These are phyloP conservation scores for Xerocomus brunneocitrinus DNA, from an alignment of 768 basidiomycete genomes.

Conservation along the genomic window DNA sequence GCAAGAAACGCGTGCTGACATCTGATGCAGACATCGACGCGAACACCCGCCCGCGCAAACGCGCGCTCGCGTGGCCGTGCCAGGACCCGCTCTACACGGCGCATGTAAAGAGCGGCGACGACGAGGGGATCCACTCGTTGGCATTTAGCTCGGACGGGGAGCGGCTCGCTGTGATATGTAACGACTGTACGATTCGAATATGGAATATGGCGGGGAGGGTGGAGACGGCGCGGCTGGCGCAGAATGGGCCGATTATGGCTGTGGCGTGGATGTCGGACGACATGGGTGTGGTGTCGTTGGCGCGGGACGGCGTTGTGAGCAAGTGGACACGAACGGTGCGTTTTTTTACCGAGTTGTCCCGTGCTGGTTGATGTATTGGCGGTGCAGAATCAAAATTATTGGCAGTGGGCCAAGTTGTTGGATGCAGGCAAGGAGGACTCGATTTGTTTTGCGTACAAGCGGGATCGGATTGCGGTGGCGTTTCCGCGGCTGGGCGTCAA, in stretches of 20 bases:
- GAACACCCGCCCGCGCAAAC: slow-evolving; percentile 33
- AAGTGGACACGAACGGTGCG: slow-evolving; percentile 57
- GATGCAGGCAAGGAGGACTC: slow-evolving; percentile 45
- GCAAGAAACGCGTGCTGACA: slow-evolving; percentile 38
- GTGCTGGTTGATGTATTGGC: background rate
- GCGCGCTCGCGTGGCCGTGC: slow-evolving; percentile 45
- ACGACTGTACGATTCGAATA: slow-evolving; percentile 59
- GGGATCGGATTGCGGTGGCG: slow-evolving; percentile 59
- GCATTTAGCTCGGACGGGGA: slow-evolving; percentile 51
- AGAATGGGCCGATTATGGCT: slow-evolving; percentile 45
- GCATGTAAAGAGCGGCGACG: slow-evolving; percentile 43
- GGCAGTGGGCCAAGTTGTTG: slow-evolving; percentile 54
- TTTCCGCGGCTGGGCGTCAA: slow-evolving; percentile 57
- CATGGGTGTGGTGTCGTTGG: slow-evolving; percentile 52
- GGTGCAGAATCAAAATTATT: slow-evolving; percentile 43
- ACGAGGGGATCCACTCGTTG: slow-evolving; percentile 44
- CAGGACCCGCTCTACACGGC: slow-evolving; percentile 35
- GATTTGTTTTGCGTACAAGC: slow-evolving; percentile 50
- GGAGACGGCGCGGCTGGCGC: slow-evolving; percentile 55
- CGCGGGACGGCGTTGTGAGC: slow-evolving; percentile 52
- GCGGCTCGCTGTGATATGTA: slow-evolving; percentile 55
- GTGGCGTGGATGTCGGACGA: slow-evolving; percentile 60
- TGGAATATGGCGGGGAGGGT: slow-evolving; percentile 46
- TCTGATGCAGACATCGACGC: slow-evolving; percentile 19
- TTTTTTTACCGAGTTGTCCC: background rate